Evolutionary conservation across 2,329 filamentous ascomycete genomes (phyloP), one percentile per base, ranked within the genome.

Genomic region (Ceratocystis colombiana): DNA sequence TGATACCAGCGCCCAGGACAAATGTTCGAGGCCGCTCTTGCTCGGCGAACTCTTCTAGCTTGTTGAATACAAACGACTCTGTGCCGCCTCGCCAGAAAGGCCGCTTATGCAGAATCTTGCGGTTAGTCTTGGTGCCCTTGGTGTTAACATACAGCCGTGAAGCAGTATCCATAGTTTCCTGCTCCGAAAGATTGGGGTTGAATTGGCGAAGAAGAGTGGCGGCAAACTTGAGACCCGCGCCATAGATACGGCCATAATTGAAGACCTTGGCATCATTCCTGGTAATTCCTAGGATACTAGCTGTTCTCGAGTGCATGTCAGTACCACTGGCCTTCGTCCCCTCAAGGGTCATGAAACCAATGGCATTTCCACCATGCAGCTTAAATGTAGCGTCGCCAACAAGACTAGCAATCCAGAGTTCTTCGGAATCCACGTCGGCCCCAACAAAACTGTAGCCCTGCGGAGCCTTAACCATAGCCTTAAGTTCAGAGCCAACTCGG

Each of bases 261-360:
- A 99, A 99, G 0, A 99, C 85, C 74, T 99, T 99, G 67, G 94
- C 94, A 72, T 96, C 86, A 72, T 96, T 96, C 68, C 94, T 84
- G 1, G 90, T 95, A 68, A 99, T 99, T 5, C 92, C 93, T 1
- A 99, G 76, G 67, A 99, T 99, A 5, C 83, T 82, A 1, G 94
- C 95, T 33, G 94, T 99, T 41, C 93, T 89, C 5, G 92, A 96
- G 76, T 99, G 93, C 66, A 97, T 77, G 75, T 99, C 93, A 0
- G 93, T 99, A 3, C 93, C 93, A 2, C 89, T 90, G 5, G 90
- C 87, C 76, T 99, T 97, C 62, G 90, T 94, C 15, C 94, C 93
- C 77, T 99, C 95, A 0, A 99, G 80, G 0, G 94, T 99, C 95
- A 99, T 99, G 79, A 99, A 99, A 0, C 95, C 94, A 67, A 99